Evolutionary conservation across 1,139 yeast genomes (phyloP), one percentile per base, ranked within the genome.

Genomic region (Trichomonascaceae sp.): DNA sequence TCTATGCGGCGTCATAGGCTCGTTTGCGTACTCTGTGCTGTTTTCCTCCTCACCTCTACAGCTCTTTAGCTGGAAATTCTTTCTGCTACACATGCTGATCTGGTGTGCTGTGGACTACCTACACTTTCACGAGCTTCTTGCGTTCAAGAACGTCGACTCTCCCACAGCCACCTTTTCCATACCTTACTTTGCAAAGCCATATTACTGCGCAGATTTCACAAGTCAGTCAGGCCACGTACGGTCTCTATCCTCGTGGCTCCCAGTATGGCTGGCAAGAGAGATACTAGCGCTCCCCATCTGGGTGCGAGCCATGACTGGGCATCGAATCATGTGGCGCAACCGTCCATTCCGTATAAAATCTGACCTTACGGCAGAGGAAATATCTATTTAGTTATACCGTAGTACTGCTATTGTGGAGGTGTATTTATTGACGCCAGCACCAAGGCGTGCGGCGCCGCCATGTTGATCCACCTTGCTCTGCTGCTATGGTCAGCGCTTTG

Each of bases 301-400:
- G 96, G 43, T 77, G 3, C 64, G 61, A 27, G 93, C 95, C 1
- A 77, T 84, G 77, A 47, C 65, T 28, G 94, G 95, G 0, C 76
- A 78, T 26, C 69, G 67, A 35, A 78, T 84, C 27, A 77, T 74
- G 40, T 84, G 96, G 96, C 63, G 96, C 40, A 81, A 84, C 17
- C 65, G 71, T 39, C 84, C 85, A 3, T 84, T 82, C 51, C 62
- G 62, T 41, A 84, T 84, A 43, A 70, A 74, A 37, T 62, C 73
- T 4, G 94, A 84, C 51, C 60, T 81, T 39, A 74, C 84, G 2
- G 93, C 93, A 0, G 87, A 75, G 49, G 84, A 72, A 49, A 56
- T 75, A 8, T 20, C 11, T 8, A 11, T 8, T 11, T 20, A 20
- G 11, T 20, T 20, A n/a, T n/a, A n/a, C n/a, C n/a, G n/a, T n/a